Conservation (phyloP, 768 basidiomycete genomes). For the Hypsizygus marmoreus region DNA sequence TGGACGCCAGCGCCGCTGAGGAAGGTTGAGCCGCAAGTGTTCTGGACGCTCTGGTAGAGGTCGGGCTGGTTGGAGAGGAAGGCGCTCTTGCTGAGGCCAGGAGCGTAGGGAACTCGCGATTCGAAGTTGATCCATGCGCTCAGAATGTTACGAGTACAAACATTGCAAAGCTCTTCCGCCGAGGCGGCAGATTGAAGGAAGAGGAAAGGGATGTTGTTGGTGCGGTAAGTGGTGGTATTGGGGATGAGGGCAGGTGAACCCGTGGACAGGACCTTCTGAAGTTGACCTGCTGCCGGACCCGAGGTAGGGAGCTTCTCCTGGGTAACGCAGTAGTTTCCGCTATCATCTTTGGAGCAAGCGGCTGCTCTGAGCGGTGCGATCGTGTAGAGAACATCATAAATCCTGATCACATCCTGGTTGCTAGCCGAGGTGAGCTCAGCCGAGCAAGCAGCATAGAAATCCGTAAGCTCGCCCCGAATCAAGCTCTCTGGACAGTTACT, state of each 20-base stretch:
- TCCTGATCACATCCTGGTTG: slow-evolving; percentile 50
- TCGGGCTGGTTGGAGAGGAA: slow-evolving; percentile 65
- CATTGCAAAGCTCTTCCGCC: slow-evolving; percentile 65
- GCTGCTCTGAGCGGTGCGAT: slow-evolving; percentile 65
- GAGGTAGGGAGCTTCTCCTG: slow-evolving; percentile 38
- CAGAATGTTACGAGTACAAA: slow-evolving; percentile 80
- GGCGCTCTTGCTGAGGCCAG: slow-evolving; percentile 65
- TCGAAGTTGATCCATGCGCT: slow-evolving; percentile 79
- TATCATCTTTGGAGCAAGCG: slow-evolving; percentile 76
- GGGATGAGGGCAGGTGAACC: slow-evolving; percentile 43
- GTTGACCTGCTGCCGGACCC: slow-evolving; percentile 23
- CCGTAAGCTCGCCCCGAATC: slow-evolving; percentile 61
- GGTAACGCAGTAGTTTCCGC: slow-evolving; percentile 68
- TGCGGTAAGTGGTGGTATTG: slow-evolving; percentile 54
- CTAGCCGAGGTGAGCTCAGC: slow-evolving; percentile 62
- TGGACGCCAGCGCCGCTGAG: slow-evolving; percentile 59
- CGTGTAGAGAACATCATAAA: slow-evolving; percentile 83
- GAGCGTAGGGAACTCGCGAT: slow-evolving; percentile 68
- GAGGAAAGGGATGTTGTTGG: slow-evolving; percentile 78
- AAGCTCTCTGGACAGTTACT: slow-evolving; percentile 55
- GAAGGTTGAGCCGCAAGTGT: slow-evolving; percentile 74
- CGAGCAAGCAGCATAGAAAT: slow-evolving; percentile 73
- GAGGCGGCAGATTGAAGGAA: slow-evolving; percentile 60
- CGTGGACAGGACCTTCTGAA: slow-evolving; percentile 32
- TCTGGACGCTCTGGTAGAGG: slow-evolving; percentile 64